phyloP scores from a whole-genome alignment of 2,329 filamentous ascomycete genomes.

The Fusarium verticillioides region DNA sequence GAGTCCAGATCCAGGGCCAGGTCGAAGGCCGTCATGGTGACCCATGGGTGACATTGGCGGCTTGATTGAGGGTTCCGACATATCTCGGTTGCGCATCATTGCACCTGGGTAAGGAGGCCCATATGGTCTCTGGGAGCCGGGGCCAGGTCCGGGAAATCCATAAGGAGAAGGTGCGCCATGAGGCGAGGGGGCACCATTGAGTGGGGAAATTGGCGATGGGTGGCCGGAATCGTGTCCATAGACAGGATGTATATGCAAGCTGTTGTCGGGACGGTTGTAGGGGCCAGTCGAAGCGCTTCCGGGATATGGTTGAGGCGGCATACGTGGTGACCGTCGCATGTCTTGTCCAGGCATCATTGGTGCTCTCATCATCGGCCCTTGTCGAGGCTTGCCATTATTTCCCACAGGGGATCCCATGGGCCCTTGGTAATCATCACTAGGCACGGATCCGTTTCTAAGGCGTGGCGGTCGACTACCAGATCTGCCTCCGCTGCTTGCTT shows the following conservation, averaged over 20 bases:
- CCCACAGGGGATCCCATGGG: slow-evolving; percentile 38
- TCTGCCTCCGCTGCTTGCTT: slow-evolving; percentile 60
- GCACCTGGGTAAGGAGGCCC: slow-evolving; percentile 35
- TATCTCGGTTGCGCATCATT: slow-evolving; percentile 58
- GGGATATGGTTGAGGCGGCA: slow-evolving; percentile 56
- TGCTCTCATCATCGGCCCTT: slow-evolving; percentile 53
- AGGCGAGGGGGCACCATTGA: slow-evolving; percentile 27
- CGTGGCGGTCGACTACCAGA: slow-evolving; percentile 54
- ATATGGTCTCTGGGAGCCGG: slow-evolving; percentile 24
- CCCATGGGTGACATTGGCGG: slow-evolving; percentile 59
- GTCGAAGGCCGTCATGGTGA: slow-evolving; percentile 51
- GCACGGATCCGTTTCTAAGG: slow-evolving; percentile 52
- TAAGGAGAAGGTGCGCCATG: slow-evolving; percentile 27
- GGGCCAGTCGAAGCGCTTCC: slow-evolving; percentile 32
- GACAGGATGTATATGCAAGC: slow-evolving; percentile 27
- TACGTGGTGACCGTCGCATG: slow-evolving; percentile 56
- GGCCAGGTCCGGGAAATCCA: slow-evolving; percentile 22
- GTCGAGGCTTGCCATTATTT: slow-evolving; percentile 44
- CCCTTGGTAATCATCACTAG: slow-evolving; percentile 52
- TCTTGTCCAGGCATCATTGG: slow-evolving; percentile 62
- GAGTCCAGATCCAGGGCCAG: slow-evolving; percentile 50
- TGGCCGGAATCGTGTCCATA: slow-evolving; percentile 53
- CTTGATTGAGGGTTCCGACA: slow-evolving; percentile 62
- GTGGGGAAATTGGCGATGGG: slow-evolving; percentile 58
- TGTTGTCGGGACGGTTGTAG: slow-evolving; percentile 40